Percentiles rank a stretch among this genome's conserved stretches.
These are phyloP conservation scores for Coniochaeta sp. DNA, from an alignment of 2,329 filamentous ascomycete species.

Conservation along the genomic window DNA sequence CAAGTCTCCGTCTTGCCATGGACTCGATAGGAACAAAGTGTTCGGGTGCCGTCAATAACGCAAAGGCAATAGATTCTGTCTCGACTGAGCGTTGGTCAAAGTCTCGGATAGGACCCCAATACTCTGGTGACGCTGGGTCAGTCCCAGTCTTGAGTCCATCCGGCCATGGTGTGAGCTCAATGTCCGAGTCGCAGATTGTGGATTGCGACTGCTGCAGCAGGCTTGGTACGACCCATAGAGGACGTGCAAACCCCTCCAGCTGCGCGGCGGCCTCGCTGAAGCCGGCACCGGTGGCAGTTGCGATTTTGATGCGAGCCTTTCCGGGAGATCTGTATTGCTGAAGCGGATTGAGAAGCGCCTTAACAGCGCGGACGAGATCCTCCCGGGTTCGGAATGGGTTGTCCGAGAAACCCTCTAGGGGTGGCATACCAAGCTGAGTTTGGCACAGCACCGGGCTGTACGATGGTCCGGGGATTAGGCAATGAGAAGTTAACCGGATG, in stretches of 20 bases:
- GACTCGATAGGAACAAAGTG: constrained; percentile 23
- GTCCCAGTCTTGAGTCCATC: constrained; percentile 20
- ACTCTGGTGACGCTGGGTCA: constrained; percentile 25
- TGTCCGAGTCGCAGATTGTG: not conserved
- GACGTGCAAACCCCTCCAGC: constrained; percentile 19
- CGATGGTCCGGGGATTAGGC: too few relatives aligned
- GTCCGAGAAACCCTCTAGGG: constrained; percentile 15
- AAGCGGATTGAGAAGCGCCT: constrained; percentile 10
- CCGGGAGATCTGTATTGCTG: constrained; percentile 13
- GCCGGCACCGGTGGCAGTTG: constrained; percentile 15
- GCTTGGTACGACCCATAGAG: constrained; percentile 17
- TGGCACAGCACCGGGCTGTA: too few relatives aligned
- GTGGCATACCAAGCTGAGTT: too few relatives aligned
- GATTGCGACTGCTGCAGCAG: constrained; percentile 33
- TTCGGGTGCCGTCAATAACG: constrained; percentile 33
- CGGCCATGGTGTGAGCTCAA: constrained; percentile 19
- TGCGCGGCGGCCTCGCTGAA: constrained; percentile 20
- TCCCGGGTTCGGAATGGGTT: constrained; percentile 14
- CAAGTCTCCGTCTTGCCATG: constrained; percentile 26
- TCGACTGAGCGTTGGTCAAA: constrained; percentile 47
- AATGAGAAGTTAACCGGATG: too few relatives aligned
- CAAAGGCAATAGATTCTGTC: constrained; percentile 41
- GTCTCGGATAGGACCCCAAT: constrained; percentile 37
- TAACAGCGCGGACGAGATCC: constrained; percentile 15
- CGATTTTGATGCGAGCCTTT: constrained; percentile 16